These are phyloP conservation scores for Termitomyces sp. DNA, from an alignment of 768 basidiomycete species.

Conservation along the genomic window DNA sequence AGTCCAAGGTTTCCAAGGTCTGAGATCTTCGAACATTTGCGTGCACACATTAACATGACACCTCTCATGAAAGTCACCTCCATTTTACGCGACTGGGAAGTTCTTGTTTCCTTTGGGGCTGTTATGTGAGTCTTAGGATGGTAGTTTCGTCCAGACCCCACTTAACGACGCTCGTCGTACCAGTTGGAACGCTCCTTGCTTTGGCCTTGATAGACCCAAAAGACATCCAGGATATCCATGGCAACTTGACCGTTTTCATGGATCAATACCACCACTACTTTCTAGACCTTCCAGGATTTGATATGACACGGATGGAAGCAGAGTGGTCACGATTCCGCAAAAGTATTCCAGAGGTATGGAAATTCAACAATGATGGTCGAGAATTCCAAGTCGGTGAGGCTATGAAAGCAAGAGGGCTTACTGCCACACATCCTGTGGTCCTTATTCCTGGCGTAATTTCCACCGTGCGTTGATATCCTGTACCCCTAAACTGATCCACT, in stretches of 20 bases:
- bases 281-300: slow-evolving; percentile 57
- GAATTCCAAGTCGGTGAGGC: slow-evolving; percentile 75
- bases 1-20: slow-evolving; percentile 19
- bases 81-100: slow-evolving; percentile 33
- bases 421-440: slow-evolving; percentile 73
- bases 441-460: slow-evolving; percentile 90
- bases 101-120: slow-evolving; percentile 75
- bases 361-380: slow-evolving; percentile 72
- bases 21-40: background rate
- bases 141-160: background rate
- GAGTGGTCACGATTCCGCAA: slow-evolving; percentile 68
- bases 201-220: slow-evolving; percentile 62
- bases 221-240: slow-evolving; percentile 64
- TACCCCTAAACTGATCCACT: background rate
- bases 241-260: slow-evolving; percentile 59
- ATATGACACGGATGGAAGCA: slow-evolving; percentile 61
- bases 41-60: background rate
- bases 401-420: slow-evolving; percentile 58
- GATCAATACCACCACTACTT: slow-evolving; percentile 68
- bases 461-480: slow-evolving; percentile 45
- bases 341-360: slow-evolving; percentile 78
- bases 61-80: slow-evolving; percentile 17
- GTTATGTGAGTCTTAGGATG: slow-evolving; percentile 33
- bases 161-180: slow-evolving; percentile 1
- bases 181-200: slow-evolving; percentile 65